Conservation (phyloP, 495 filamentous ascomycete species). For the Xeromyces bisporus region DNA sequence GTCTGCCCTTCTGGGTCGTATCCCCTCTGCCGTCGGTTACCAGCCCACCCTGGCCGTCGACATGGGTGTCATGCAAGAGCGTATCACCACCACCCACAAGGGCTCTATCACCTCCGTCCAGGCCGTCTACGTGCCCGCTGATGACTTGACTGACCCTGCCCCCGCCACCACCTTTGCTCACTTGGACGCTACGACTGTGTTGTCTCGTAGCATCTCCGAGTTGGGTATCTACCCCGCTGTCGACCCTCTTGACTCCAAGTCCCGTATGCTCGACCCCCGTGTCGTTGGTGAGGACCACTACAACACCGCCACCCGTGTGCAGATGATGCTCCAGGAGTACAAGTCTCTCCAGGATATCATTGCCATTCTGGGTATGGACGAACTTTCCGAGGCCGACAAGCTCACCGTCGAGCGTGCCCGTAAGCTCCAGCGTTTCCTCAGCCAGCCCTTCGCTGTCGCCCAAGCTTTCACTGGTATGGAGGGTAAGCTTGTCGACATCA, state of each 20-base stretch:
- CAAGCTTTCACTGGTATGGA: constrained; percentile 99
- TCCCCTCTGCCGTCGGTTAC: constrained; percentile 99
- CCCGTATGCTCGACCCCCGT: constrained; percentile 98
- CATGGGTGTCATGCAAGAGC: constrained; percentile 99
- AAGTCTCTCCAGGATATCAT: constrained; percentile 99
- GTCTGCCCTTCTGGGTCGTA: constrained; percentile 98
- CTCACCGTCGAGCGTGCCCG: constrained; percentile 99
- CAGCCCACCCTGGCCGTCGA: constrained; percentile 98
- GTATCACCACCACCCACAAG: constrained; percentile 98
- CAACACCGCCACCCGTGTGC: constrained; percentile 79
- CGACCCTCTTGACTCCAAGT: constrained; percentile 98
- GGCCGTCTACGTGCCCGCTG: constrained; percentile 99
- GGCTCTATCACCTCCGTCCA: constrained; percentile 99
- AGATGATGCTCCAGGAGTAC: constrained; percentile 99
- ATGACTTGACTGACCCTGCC: constrained; percentile 99
- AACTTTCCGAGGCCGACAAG: constrained; percentile 96
- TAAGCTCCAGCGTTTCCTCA: constrained; percentile 98
- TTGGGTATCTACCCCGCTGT: constrained; percentile 99
- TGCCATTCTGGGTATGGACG: constrained; percentile 99
- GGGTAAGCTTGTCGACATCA: constrained; percentile 89
- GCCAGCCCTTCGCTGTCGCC: constrained; percentile 96
- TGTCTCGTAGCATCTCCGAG: constrained; percentile 99
- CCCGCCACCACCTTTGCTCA: constrained; percentile 99
- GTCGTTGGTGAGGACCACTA: constrained; percentile 97
- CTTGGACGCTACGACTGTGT: constrained; percentile 99